Evolutionary conservation across 306 rosid species (phyloP), one percentile per base, ranked within the genome.

Genomic region (Lablab purpureus): DNA sequence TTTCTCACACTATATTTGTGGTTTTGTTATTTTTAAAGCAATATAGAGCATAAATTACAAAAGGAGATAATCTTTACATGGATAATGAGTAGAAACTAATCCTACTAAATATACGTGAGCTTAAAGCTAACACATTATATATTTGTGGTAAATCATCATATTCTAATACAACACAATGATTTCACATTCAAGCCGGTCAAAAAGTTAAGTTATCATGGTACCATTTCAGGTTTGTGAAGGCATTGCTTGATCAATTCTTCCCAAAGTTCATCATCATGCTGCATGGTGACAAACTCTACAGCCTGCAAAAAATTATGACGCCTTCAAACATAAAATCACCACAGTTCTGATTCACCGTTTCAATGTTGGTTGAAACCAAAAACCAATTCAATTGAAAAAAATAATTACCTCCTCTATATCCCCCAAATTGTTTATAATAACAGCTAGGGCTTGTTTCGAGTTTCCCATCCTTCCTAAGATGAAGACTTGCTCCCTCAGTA

Each of bases 401-500:
- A 82, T 15, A 73, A 17, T 62, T 90, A 93, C 99, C 98, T 95
- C 99, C 84, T 89, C 92, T 43, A 95, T 93, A 84, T 95, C 98
- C 71, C 97, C 98, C 78, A 95, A 82, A 40, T 91, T 86, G 83
- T 91, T 87, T 68, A 95, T 95, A 86, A 91, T 91, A 72, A 95
- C 83, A 41, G 94, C 84, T 46, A 95, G 91, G 63, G 98, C 99
- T 87, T 91, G 88, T 77, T 90, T 95, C 2, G 97, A 68, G 80
- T 95, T 95, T 76, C 99, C 99, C 98, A 95, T 95, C 80, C 99
- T 89, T 84, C 99, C 97, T 78, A 95, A 90, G 87, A 95, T 87
- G 88, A 95, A 95, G 45, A 90, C 97, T 83, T 90, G 97, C 91
- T 93, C 99, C 89, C 82, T 93, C 83, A 91, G 67, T 73, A 91